Evolutionary conservation across 1,284 basidiomycete species (phyloP).

Genomic region (Ganoderma multipileum): DNA sequence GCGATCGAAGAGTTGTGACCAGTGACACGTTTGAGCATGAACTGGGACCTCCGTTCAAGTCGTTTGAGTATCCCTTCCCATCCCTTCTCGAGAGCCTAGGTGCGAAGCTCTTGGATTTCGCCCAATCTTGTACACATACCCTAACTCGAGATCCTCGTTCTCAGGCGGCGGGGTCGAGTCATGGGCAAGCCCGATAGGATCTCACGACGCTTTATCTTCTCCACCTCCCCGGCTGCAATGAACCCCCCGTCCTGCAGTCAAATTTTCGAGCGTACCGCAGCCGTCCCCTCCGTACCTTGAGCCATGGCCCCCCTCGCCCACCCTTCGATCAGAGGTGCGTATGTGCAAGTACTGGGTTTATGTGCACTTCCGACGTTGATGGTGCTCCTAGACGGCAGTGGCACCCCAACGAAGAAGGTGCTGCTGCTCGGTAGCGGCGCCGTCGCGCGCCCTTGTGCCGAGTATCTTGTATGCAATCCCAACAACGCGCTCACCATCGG

Average conservation of each 20-base stretch:
- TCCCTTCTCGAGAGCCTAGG: no score
- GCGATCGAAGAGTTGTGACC: no score
- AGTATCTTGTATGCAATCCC: conserved; percentile 88
- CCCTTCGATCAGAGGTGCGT: conserved; percentile 46
- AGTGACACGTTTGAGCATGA: no score
- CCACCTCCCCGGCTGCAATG: no score
- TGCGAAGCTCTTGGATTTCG: no score
- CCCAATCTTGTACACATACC: no score
- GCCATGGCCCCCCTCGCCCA: conserved; percentile 48
- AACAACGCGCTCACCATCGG: conserved; percentile 89
- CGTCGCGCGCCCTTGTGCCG: conserved; percentile 93
- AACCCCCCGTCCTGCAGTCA: not conserved
- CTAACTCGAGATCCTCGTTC: no score
- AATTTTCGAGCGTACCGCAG: conserved; percentile 15
- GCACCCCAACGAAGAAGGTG: conserved; percentile 69
- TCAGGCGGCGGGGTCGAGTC: no score
- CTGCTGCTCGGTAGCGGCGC: conserved; percentile 95
- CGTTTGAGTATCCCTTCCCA: no score
- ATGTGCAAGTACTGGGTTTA: not conserved
- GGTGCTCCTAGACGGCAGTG: conserved; percentile 82
- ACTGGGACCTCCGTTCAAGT: no score
- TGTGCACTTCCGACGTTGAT: not conserved
- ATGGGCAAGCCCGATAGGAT: not conserved
- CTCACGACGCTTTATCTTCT: not conserved
- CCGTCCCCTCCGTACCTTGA: conserved; percentile 4